Percentiles rank a stretch among this genome's conserved stretches.
Evolutionary conservation across 345 rosid species (phyloP).

Genomic region (Syzygium oleosum): DNA sequence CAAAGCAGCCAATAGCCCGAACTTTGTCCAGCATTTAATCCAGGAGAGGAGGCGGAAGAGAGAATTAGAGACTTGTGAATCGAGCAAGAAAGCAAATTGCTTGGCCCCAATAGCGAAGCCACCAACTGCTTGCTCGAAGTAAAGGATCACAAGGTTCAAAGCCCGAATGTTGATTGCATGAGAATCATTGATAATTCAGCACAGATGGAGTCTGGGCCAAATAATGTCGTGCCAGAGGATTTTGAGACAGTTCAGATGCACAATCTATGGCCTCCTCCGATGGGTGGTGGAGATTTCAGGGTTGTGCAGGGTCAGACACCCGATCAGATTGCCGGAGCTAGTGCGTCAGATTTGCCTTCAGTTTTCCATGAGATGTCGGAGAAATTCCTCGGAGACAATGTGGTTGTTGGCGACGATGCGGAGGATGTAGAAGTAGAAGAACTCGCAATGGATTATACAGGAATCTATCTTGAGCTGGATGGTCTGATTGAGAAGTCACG

Average conservation of each 20-base stretch:
- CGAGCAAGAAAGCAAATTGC: conserved; percentile 28
- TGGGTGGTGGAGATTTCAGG: neutral
- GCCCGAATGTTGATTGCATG: neutral
- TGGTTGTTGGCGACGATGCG: neutral
- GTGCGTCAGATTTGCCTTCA: neutral
- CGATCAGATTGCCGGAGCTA: neutral
- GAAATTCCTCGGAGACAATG: conserved; percentile 5
- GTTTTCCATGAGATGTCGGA: conserved; percentile 6
- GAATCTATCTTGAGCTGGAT: conserved; percentile 23
- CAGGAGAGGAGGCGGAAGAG: conserved; percentile 31
- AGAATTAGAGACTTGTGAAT: conserved; percentile 6
- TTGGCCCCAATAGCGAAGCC: neutral
- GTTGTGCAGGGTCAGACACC: neutral
- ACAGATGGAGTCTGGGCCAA: neutral
- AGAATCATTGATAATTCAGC: neutral
- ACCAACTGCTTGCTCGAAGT: neutral
- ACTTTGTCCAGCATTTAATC: conserved; percentile 24
- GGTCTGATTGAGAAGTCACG: conserved; percentile 25
- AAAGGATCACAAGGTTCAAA: neutral
- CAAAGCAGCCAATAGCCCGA: conserved; percentile 28
- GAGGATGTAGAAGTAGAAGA: neutral
- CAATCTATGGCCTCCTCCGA: neutral
- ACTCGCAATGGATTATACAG: conserved; percentile 7
- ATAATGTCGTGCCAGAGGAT: neutral
- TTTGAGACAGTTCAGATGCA: neutral